phyloP scores from a whole-genome alignment of 129 eudicot genomes.

The Flaveria trinervia region DNA sequence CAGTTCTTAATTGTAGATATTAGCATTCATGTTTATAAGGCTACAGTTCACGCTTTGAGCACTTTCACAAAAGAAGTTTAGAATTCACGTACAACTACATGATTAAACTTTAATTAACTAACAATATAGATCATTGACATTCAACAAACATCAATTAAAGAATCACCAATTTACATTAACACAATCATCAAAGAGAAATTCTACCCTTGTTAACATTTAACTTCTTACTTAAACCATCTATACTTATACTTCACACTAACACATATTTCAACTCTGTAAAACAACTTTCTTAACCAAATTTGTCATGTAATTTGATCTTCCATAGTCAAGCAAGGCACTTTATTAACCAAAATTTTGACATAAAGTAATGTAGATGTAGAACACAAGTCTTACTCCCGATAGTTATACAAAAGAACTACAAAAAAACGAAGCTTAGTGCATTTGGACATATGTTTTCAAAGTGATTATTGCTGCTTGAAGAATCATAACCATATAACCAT shows the following conservation, averaged over 20 bases:
- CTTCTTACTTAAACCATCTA: not conserved
- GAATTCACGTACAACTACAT: not conserved
- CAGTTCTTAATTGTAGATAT: not conserved
- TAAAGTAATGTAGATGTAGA: not conserved
- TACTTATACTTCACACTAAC: not conserved
- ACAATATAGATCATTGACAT: not conserved
- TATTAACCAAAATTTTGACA: conserved; percentile 1
- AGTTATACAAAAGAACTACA: not conserved
- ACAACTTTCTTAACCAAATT: not conserved
- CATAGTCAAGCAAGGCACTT: not conserved
- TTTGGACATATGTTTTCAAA: not conserved
- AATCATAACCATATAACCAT: not conserved
- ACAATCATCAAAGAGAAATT: not conserved
- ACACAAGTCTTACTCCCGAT: conserved; percentile 8
- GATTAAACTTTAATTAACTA: not conserved
- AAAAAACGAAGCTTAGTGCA: not conserved
- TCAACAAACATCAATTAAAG: not conserved
- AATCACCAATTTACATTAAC: not conserved
- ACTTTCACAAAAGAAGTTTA: not conserved
- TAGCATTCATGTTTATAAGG: not conserved
- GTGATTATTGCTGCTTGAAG: not conserved
- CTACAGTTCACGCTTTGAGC: not conserved
- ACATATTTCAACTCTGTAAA: not conserved
- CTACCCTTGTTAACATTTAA: not conserved
- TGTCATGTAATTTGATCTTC: too few species aligned